These are phyloP conservation scores for Cercospora sp. DNA, from an alignment of 2,329 filamentous ascomycete species.

Conservation along the genomic window DNA sequence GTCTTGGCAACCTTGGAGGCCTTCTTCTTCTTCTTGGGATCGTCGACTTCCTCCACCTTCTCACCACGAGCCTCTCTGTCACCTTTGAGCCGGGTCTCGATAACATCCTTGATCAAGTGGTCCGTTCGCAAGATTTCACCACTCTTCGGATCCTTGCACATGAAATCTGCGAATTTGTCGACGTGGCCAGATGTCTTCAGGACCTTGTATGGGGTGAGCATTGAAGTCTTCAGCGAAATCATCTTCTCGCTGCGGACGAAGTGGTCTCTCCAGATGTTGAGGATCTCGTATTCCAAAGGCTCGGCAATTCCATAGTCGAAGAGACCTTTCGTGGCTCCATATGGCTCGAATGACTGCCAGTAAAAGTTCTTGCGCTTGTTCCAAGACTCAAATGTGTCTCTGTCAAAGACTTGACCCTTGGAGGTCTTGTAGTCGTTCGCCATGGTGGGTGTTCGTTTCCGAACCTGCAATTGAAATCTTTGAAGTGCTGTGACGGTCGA, in stretches of 20 bases:
- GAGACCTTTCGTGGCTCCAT: slow-evolving; percentile 57
- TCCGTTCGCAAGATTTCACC: slow-evolving; percentile 96
- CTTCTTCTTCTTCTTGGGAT: slow-evolving; percentile 81
- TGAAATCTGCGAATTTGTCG: slow-evolving; percentile 97
- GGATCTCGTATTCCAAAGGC: slow-evolving; percentile 80
- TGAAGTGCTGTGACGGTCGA: slow-evolving; percentile 22
- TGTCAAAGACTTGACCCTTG: slow-evolving; percentile 87
- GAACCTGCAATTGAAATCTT: slow-evolving; percentile 32
- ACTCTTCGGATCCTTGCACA: slow-evolving; percentile 88
- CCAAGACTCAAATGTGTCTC: slow-evolving; percentile 76
- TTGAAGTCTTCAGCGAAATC: slow-evolving; percentile 92
- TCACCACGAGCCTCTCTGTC: slow-evolving; percentile 90
- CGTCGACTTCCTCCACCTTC: slow-evolving; percentile 73
- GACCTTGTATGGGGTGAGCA: slow-evolving; percentile 88
- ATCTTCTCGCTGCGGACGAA: slow-evolving; percentile 93
- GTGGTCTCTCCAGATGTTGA: slow-evolving; percentile 89
- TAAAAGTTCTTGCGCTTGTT: slow-evolving; percentile 90
- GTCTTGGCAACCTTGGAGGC: slow-evolving; percentile 69
- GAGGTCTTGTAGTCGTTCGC: slow-evolving; percentile 70
- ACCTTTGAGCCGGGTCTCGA: slow-evolving; percentile 82
- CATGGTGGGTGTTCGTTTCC: slow-evolving; percentile 50
- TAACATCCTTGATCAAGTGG: slow-evolving; percentile 91
- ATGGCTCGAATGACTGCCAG: slow-evolving; percentile 94
- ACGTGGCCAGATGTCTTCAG: slow-evolving; percentile 93
- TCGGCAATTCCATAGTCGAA: slow-evolving; percentile 93